Conservation (phyloP, 2,329 filamentous ascomycete species). For the Aspergillus clavatus region DNA sequence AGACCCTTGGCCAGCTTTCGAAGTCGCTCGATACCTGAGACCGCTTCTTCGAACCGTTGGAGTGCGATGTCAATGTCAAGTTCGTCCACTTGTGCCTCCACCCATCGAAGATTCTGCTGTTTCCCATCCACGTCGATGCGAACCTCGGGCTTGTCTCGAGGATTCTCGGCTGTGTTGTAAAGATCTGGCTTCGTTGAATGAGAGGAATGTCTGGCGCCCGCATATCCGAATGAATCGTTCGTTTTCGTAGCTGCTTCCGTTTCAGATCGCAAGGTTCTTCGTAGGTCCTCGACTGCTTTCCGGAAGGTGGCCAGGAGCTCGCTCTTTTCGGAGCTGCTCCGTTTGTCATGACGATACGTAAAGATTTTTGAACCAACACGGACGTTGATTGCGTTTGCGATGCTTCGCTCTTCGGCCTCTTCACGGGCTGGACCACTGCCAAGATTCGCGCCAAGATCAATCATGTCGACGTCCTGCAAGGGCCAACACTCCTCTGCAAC, state of each 20-base stretch:
- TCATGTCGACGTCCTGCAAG: constrained; percentile 83
- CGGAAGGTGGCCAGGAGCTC: constrained; percentile 81
- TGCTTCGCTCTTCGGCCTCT: constrained; percentile 52
- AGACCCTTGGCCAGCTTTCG: constrained; percentile 72
- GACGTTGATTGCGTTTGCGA: constrained; percentile 84
- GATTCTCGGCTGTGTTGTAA: constrained; percentile 70
- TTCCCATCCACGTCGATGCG: constrained; percentile 95
- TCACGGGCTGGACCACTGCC: constrained; percentile 34
- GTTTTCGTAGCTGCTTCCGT: constrained; percentile 81
- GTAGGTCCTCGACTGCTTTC: constrained; percentile 86
- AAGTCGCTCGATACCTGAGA: constrained; percentile 77
- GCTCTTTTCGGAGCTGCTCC: constrained; percentile 72
- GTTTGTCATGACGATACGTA: constrained; percentile 86
- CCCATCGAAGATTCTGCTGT: constrained; percentile 92
- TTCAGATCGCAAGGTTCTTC: constrained; percentile 78
- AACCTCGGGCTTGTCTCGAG: constrained; percentile 67
- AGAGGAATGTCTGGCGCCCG: constrained; percentile 71
- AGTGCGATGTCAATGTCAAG: constrained; percentile 93
- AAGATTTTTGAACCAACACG: constrained; percentile 86
- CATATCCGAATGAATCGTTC: constrained; percentile 79
- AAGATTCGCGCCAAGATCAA: constrained; percentile 66
- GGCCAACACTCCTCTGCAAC: constrained; percentile 95
- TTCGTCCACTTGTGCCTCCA: constrained; percentile 91
- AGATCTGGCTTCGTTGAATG: constrained; percentile 70
- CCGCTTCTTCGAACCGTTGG: constrained; percentile 80